A percentile compares a stretch with the other conserved stretches of the same genome.
Conservation (phyloP, 345 rosid species). For the Moringa oleifera region DNA sequence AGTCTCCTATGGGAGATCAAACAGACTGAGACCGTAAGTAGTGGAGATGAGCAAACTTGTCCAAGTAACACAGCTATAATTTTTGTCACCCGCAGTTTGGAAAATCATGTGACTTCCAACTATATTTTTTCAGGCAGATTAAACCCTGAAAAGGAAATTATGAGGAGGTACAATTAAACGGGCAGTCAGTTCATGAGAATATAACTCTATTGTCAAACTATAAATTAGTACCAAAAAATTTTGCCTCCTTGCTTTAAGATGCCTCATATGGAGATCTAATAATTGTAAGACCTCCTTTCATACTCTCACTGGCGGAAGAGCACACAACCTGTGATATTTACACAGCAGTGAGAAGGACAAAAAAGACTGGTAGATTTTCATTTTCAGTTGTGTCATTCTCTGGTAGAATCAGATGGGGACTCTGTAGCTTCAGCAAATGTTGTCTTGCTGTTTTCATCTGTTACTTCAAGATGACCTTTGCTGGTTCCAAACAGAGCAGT, state of each 20-base stretch:
- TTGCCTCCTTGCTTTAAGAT: not conserved
- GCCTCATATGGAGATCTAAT: too few relatives aligned
- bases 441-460: constrained; percentile 23
- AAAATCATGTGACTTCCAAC: too few relatives aligned
- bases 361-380: not conserved
- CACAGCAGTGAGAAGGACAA: constrained; percentile 11
- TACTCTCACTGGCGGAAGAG: constrained; percentile 15
- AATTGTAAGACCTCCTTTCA: constrained; percentile 6
- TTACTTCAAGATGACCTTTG: constrained; percentile 42
- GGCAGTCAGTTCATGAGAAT: too few relatives aligned
- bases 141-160: not conserved
- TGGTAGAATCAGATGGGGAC: constrained; percentile 16
- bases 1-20: too few relatives aligned
- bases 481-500: constrained; percentile 67
- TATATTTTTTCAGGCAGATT: not conserved
- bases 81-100: too few relatives aligned
- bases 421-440: constrained; percentile 9
- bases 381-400: constrained; percentile 20
- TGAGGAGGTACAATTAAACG: too few relatives aligned
- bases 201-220: not conserved
- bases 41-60: too few relatives aligned
- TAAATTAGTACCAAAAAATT: too few relatives aligned
- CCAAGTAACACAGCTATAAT: too few relatives aligned
- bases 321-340: constrained; percentile 42
- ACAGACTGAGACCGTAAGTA: too few relatives aligned